These are phyloP conservation scores for Petunia secreta DNA, from an alignment of 257 asterid species.

Conservation along the genomic window DNA sequence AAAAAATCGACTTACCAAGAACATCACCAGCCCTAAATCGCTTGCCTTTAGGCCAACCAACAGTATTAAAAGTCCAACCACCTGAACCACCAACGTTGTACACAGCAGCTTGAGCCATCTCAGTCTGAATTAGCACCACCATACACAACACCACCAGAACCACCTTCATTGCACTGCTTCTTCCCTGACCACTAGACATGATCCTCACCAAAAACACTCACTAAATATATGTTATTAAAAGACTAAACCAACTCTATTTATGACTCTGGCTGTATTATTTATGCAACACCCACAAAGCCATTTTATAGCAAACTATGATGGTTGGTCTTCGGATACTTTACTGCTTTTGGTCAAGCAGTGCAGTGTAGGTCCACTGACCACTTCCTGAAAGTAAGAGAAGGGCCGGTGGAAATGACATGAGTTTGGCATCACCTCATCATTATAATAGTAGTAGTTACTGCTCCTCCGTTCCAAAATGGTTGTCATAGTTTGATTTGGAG, in stretches of 20 bases:
- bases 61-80: conserved; percentile 59
- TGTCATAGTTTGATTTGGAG: too few species aligned
- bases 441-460: too few species aligned
- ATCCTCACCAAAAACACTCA: too few species aligned
- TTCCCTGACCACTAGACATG: conserved; percentile 41
- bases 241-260: not conserved
- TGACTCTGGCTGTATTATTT: too few species aligned
- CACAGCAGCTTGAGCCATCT: conserved; percentile 40
- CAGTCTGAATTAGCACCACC: conserved; percentile 29
- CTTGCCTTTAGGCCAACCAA: conserved; percentile 55
- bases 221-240: not conserved
- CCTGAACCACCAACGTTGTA: conserved; percentile 47
- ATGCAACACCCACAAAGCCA: not conserved
- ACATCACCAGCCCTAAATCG: conserved; percentile 59
- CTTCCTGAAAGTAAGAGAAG: not conserved
- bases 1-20: conserved; percentile 40
- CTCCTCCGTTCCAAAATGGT: too few species aligned
- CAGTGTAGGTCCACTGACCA: not conserved
- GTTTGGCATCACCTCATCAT: too few species aligned
- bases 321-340: not conserved
- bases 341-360: not conserved
- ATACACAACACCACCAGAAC: conserved; percentile 30
- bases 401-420: conserved; percentile 13
- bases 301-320: not conserved
- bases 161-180: conserved; percentile 47